Conservation (phyloP, 202 grass and related monocot species). For the Setaria viridis region DNA sequence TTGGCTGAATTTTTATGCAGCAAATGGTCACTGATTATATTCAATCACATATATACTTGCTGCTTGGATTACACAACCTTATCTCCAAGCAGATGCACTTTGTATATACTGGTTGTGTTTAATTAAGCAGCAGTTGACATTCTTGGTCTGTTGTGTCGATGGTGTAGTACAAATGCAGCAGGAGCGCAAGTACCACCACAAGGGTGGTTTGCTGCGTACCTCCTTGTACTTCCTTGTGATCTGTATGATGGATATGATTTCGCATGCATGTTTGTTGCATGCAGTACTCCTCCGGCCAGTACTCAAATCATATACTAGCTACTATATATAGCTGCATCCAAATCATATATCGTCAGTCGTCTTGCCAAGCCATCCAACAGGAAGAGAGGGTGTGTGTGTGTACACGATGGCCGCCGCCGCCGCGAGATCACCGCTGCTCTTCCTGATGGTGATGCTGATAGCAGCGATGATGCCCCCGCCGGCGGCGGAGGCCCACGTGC, state of each 20-base stretch:
- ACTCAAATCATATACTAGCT: too few relatives aligned
- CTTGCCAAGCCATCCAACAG: too few relatives aligned
- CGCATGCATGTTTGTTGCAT: too few relatives aligned
- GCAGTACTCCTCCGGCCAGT: too few relatives aligned
- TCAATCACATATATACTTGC: neutral
- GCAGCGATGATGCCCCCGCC: neutral
- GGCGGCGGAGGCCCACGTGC: conserved; percentile 40
- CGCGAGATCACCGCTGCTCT: neutral
- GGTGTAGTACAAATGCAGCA: conserved; percentile 4
- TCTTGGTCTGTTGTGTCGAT: neutral
- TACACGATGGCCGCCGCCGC: neutral
- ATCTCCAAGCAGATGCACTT: neutral
- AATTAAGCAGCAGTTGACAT: neutral
- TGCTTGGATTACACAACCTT: neutral
- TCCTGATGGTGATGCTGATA: neutral
- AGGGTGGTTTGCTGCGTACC: neutral
- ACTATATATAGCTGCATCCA: too few relatives aligned
- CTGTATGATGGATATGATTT: too few relatives aligned
- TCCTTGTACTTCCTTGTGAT: neutral
- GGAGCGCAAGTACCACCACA: neutral
- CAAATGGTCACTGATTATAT: neutral
- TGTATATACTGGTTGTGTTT: too few relatives aligned
- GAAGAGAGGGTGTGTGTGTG: too few relatives aligned
- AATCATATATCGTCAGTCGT: too few relatives aligned
- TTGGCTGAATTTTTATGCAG: neutral